phyloP scores from a whole-genome alignment of 78 protist species.

The Dictyostelium firmibasis region DNA sequence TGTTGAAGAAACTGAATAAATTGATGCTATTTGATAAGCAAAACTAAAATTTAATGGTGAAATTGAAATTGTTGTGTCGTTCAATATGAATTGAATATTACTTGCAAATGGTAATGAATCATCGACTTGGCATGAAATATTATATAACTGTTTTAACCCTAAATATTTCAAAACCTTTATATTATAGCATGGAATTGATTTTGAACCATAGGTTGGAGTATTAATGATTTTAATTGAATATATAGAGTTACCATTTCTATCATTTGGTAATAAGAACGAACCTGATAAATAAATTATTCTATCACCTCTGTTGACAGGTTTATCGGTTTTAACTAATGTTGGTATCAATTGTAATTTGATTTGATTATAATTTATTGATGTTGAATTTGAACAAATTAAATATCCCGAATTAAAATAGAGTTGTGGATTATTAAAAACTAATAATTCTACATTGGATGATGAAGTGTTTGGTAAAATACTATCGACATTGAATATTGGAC shows the following conservation, averaged over 20 bases:
- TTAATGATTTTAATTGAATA: background rate
- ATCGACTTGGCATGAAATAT: background rate
- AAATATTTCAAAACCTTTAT: background rate
- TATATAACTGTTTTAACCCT: background rate
- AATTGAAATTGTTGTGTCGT: background rate
- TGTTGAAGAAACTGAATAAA: background rate
- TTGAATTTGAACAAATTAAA: background rate
- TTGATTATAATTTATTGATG: background rate
- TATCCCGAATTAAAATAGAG: background rate
- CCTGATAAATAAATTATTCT: background rate
- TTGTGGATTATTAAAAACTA: background rate
- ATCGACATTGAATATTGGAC: background rate
- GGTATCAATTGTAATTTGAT: background rate
- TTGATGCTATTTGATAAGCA: background rate
- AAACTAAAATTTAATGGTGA: background rate
- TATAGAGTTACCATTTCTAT: background rate
- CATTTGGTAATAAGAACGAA: background rate
- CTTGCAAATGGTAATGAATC: background rate
- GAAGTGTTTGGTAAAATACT: background rate
- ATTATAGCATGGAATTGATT: background rate
- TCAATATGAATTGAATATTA: background rate
- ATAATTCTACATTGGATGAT: background rate
- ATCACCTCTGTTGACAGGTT: background rate
- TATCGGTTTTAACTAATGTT: background rate
- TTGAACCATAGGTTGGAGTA: background rate